phyloP scores from a whole-genome alignment of 768 basidiomycete genomes.

The Tylopilus balloui region DNA sequence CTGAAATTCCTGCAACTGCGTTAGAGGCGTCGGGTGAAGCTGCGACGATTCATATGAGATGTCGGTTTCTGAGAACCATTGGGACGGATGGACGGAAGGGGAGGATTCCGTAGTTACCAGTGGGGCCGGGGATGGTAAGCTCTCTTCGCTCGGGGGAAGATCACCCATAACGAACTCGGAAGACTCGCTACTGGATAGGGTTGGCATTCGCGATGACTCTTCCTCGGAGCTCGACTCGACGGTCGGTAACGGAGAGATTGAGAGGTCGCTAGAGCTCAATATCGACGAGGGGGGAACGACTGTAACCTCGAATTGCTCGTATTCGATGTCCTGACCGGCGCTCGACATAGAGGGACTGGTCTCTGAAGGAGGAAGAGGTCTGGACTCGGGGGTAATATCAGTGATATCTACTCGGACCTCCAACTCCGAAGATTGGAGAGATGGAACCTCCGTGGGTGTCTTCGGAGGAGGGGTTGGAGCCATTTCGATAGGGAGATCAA shows the following conservation, averaged over 20 bases:
- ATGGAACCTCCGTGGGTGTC: slow-evolving; percentile 26
- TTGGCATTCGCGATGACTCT: slow-evolving; percentile 32
- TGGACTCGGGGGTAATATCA: slow-evolving; percentile 20
- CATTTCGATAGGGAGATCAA: slow-evolving; percentile 26
- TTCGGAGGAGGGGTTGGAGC: slow-evolving; percentile 26
- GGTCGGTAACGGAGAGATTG: slow-evolving; percentile 27
- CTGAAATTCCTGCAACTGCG: slow-evolving; percentile 44
- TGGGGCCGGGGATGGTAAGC: slow-evolving; percentile 33
- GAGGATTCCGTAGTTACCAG: slow-evolving; percentile 34
- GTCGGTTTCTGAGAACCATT: slow-evolving; percentile 64
- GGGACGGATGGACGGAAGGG: slow-evolving; percentile 38
- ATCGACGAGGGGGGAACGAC: slow-evolving; percentile 13
- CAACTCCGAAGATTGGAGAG: slow-evolving; percentile 26
- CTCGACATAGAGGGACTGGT: slow-evolving; percentile 28
- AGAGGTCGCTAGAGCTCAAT: slow-evolving; percentile 22
- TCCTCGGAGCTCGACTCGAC: slow-evolving; percentile 32
- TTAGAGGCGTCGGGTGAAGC: slow-evolving; percentile 66
- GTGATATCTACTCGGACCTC: slow-evolving; percentile 14
- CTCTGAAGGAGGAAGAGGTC: slow-evolving; percentile 41
- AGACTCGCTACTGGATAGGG: slow-evolving; percentile 40
- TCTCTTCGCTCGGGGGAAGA: slow-evolving; percentile 27
- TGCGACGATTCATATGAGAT: slow-evolving; percentile 73
- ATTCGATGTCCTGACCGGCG: slow-evolving; percentile 19
- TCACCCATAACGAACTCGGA: slow-evolving; percentile 31
- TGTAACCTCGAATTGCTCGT: slow-evolving; percentile 13